These are phyloP conservation scores for Penicillium freii DNA, from an alignment of 2,329 filamentous ascomycete genomes.

Conservation along the genomic window DNA sequence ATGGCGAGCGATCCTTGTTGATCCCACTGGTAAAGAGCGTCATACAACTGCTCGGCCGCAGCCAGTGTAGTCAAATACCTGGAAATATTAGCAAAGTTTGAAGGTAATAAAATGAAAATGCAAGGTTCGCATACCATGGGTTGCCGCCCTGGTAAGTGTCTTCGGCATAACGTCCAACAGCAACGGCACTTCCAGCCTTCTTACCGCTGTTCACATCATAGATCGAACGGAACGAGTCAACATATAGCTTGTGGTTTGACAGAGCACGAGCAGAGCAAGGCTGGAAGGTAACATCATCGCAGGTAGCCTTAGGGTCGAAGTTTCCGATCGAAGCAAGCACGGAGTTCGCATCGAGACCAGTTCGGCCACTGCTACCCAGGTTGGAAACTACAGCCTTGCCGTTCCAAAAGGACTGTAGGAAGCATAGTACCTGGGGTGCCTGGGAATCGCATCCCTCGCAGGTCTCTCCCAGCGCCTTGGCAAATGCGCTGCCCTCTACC, in stretches of 20 bases:
- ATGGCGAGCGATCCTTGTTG: neutral
- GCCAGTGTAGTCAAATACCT: neutral
- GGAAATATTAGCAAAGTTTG: neutral
- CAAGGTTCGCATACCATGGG: neutral
- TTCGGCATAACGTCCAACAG: neutral
- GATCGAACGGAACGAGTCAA: neutral
- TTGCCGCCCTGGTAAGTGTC: neutral
- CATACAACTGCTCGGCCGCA: neutral
- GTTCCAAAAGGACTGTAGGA: neutral
- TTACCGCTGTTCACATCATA: neutral
- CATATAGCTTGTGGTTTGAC: neutral
- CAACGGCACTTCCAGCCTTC: neutral
- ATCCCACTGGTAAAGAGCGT: conserved; percentile 1
- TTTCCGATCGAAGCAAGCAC: neutral
- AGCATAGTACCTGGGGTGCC: neutral
- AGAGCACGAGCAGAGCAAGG: neutral
- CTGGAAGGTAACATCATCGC: neutral
- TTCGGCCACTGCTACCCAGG: neutral
- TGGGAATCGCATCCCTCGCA: neutral
- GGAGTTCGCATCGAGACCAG: neutral
- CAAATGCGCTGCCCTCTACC: neutral
- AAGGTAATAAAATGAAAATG: neutral
- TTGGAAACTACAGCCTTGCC: neutral
- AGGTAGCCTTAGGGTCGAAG: neutral
- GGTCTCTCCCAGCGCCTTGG: neutral